Conservation (phyloP, 176 grass and related monocot species). For the Typha latifolia region DNA sequence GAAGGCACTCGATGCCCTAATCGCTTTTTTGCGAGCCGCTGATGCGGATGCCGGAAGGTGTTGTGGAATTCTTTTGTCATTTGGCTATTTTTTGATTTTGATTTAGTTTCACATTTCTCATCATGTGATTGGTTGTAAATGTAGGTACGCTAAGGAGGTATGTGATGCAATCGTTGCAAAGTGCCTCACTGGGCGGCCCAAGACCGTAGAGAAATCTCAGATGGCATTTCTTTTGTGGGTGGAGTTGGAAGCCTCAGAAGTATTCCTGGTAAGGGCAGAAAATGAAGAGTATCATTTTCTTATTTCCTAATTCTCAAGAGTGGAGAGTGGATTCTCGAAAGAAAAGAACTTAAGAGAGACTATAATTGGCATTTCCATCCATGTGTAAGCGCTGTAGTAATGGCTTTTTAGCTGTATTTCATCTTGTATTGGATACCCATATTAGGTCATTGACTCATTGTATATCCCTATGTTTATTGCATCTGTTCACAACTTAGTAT, state of each 20-base stretch:
- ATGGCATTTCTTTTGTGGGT: conserved; percentile 82
- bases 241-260: conserved; percentile 81
- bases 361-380: too few relatives aligned
- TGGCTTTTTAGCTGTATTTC: background rate
- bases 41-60: conserved; percentile 85
- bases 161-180: conserved; percentile 89
- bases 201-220: conserved; percentile 99
- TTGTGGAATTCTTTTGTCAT: background rate
- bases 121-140: conserved; percentile 2
- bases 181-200: conserved; percentile 91
- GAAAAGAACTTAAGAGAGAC: too few relatives aligned
- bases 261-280: conserved; percentile 66
- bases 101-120: conserved; percentile 13
- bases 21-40: conserved; percentile 76
- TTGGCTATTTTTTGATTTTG: background rate
- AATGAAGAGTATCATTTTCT: background rate
- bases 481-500: too few relatives aligned
- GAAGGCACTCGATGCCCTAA: conserved; percentile 86
- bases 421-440: too few relatives aligned
- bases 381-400: background rate
- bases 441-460: too few relatives aligned
- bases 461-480: too few relatives aligned
- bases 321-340: too few relatives aligned
- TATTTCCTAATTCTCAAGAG: background rate
- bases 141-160: conserved; percentile 87